phyloP scores from a whole-genome alignment of 176 grass and related monocot species.

The Ampelocalamus luodianensis region DNA sequence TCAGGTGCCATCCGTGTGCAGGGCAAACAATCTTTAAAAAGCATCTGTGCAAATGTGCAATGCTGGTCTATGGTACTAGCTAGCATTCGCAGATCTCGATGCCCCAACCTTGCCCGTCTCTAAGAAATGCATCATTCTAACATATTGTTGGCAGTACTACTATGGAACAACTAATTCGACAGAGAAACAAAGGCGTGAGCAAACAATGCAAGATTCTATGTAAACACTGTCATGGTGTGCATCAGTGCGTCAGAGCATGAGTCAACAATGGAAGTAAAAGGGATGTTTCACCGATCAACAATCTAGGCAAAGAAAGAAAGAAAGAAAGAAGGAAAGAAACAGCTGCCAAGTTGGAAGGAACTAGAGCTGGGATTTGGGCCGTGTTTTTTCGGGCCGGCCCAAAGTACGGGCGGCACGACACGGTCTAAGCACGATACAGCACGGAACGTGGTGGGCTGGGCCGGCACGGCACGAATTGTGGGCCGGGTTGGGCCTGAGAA shows the following conservation, averaged over 20 bases:
- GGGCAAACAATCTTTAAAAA: constrained; percentile 17
- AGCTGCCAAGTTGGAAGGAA: background rate
- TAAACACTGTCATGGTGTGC: background rate
- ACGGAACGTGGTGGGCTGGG: too few species aligned
- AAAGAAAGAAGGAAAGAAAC: background rate
- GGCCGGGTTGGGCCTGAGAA: too few species aligned
- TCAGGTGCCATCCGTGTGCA: constrained; percentile 35
- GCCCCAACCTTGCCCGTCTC: background rate
- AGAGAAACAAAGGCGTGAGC: too few species aligned
- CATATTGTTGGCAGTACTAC: background rate
- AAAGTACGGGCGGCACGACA: too few species aligned
- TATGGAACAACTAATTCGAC: background rate
- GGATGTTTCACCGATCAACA: background rate
- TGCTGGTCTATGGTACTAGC: constrained; percentile 22
- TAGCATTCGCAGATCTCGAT: constrained; percentile 32
- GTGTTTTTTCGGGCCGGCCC: too few species aligned
- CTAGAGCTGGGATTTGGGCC: too few species aligned
- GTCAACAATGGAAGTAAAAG: background rate
- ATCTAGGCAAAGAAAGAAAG: background rate
- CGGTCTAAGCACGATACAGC: too few species aligned
- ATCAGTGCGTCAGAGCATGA: background rate
- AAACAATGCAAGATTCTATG: background rate
- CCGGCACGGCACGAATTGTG: too few species aligned
- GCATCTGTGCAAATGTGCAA: background rate
- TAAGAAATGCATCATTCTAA: background rate